Evolutionary conservation across 805 yeast genomes (phyloP), one percentile per base, ranked within the genome.

Genomic region (Starmerella khaoyaiensis): DNA sequence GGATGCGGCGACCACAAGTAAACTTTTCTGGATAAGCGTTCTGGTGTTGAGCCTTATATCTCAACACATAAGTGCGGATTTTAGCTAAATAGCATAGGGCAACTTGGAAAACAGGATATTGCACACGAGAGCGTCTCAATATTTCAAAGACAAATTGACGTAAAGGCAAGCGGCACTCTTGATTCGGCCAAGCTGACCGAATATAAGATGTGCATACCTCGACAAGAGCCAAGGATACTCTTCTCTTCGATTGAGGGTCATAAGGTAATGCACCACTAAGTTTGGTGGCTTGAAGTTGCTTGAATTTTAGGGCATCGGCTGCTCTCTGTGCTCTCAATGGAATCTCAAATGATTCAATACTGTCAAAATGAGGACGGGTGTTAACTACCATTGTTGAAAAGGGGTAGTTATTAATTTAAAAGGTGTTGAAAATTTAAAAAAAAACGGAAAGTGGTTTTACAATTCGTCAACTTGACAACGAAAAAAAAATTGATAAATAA

Each of bases 51-150:
- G 22, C 23, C 22, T 21, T 24, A 30, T 32, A 28, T 25, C 25
- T 26, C 28, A 19, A 30, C 23, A 42, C 31, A 14, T 46, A 35
- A 11, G 61, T 54, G 37, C 61, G 55, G 31, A 77, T 48, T 41
- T 69, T 68, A 45, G 67, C 57, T n/a, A 79, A 48, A 54, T 80
- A 81, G 55, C 64, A 78, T 39, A 81, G 61, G 4, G 83, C 69
- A 29, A 78, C 67, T 48, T 76, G 82, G 42, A 81, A 65, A 2
- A 77, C 68, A 27, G 73, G 65, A 41, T 69, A 65, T 12, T 79
- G 70, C 28, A 79, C 67, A 41, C 72, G 68, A 12, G 81, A 74
- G 23, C 64, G 59, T 17, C 59, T 58, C 33, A 62, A 48, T n/a
- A 61, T 56, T 37, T 60, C 65, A 46, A 54, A 52, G 34, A 65